Evolutionary conservation across 164 flowering plant species (phyloP).

Genomic region (Kalanchoe fedtschenkoi): DNA sequence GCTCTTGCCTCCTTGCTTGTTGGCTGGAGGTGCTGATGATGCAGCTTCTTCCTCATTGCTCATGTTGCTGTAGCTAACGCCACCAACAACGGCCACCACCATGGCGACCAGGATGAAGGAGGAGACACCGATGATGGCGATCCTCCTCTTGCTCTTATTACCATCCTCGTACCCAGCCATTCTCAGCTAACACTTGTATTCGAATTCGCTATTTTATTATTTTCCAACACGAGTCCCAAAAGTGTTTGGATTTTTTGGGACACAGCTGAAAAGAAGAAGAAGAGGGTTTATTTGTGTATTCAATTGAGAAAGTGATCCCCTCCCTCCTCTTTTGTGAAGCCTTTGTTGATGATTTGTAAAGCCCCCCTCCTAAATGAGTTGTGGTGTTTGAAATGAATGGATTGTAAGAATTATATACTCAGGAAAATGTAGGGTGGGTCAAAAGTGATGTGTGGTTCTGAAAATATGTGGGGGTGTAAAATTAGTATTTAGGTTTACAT

Average conservation of each 20-base stretch:
- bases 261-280: not conserved
- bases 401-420: not conserved
- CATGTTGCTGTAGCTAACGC: not conserved
- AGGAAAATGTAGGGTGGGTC: no score
- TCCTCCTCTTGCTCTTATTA: constrained; percentile 2
- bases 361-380: not conserved
- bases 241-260: not conserved
- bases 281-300: not conserved
- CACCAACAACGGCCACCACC: constrained; percentile 6
- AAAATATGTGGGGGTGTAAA: no score
- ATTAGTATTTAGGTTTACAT: no score
- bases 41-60: not conserved
- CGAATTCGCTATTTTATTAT: no score
- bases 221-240: not conserved
- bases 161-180: constrained; percentile 5
- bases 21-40: not conserved
- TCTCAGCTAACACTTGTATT: not conserved
- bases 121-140: constrained; percentile 6
- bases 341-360: not conserved
- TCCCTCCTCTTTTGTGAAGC: constrained; percentile 4
- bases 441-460: no score
- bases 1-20: not conserved
- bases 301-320: not conserved
- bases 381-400: constrained; percentile 4
- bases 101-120: constrained; percentile 6